Conservation (phyloP, 805 yeast species). For the Diddensiella caesifluorescens region DNA sequence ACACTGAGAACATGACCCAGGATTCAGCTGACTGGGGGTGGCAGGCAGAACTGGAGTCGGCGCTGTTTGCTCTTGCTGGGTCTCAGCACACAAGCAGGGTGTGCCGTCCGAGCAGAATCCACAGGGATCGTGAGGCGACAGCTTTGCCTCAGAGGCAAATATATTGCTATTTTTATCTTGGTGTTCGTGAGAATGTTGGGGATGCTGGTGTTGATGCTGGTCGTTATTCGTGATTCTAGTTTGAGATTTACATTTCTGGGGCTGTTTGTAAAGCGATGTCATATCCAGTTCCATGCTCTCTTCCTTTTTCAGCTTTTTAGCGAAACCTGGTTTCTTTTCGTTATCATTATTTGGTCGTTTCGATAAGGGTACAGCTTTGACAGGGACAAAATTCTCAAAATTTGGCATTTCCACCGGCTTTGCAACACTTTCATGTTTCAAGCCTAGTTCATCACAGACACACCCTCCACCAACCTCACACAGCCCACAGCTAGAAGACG, state of each 20-base stretch:
- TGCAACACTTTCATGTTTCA: constrained; percentile 20
- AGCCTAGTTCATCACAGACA: constrained; percentile 31
- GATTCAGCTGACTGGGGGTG: constrained; percentile 13
- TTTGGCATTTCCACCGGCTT: constrained; percentile 13
- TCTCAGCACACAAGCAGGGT: constrained; percentile 88
- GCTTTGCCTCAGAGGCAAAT: not conserved
- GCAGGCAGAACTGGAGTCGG: constrained; percentile 61
- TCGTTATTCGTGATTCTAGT: too few species aligned
- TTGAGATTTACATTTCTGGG: too few species aligned
- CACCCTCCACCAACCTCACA: constrained; percentile 32
- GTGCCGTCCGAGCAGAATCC: constrained; percentile 92
- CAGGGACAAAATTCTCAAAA: constrained; percentile 48
- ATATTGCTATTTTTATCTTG: not conserved
- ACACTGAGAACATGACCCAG: constrained; percentile 81
- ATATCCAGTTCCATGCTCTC: constrained; percentile 11
- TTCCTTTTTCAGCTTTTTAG: constrained; percentile 16
- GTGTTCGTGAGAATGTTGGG: constrained; percentile 1
- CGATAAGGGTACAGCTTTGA: constrained; percentile 58
- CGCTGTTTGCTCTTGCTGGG: constrained; percentile 39
- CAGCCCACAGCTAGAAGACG: constrained; percentile 27
- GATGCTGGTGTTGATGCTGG: not conserved
- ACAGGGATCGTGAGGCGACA: constrained; percentile 46
- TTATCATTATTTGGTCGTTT: constrained; percentile 22
- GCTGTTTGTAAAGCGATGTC: constrained; percentile 6
- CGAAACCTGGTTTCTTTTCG: constrained; percentile 1